Evolutionary conservation across 805 yeast genomes (phyloP).

Genomic region (Myxozyma geophila): DNA sequence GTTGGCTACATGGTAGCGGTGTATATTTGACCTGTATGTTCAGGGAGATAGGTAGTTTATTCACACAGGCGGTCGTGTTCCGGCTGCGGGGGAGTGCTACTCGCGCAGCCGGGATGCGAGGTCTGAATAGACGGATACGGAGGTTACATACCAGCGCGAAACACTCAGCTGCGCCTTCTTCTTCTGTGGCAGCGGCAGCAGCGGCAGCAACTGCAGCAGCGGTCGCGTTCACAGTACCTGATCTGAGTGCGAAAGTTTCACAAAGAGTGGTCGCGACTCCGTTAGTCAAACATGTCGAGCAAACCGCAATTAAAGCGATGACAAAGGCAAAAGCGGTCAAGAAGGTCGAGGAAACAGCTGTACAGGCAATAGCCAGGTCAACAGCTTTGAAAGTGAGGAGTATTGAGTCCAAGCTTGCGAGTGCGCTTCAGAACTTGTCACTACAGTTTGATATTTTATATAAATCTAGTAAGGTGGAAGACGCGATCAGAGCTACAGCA

Average conservation of each 20-base stretch:
- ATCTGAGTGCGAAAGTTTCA: slow-evolving; percentile 10
- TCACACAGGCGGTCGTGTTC: not conserved
- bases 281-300: not conserved
- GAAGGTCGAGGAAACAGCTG: not conserved
- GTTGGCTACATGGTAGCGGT: not conserved
- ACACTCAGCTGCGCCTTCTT: not conserved
- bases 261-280: not conserved
- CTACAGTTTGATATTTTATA: slow-evolving; percentile 7
- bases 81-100: not conserved
- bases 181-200: slow-evolving; percentile 4
- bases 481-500: not conserved
- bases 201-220: slow-evolving; percentile 4
- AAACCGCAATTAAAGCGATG: not conserved
- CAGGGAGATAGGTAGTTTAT: not conserved
- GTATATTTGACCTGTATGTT: not conserved
- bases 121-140: not conserved
- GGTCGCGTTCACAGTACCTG: slow-evolving; percentile 9
- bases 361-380: not conserved
- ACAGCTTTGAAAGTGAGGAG: not conserved
- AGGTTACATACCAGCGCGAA: not conserved
- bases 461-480: not conserved
- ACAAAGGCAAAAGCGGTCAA: not conserved
- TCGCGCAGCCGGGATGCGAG: not conserved
- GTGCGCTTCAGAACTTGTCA: slow-evolving; percentile 5
- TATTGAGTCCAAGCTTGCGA: not conserved